Percentiles rank a stretch among this genome's conserved stretches.
Evolutionary conservation across 331 rosid genomes (phyloP).

Genomic region (Pyrus hybrid): DNA sequence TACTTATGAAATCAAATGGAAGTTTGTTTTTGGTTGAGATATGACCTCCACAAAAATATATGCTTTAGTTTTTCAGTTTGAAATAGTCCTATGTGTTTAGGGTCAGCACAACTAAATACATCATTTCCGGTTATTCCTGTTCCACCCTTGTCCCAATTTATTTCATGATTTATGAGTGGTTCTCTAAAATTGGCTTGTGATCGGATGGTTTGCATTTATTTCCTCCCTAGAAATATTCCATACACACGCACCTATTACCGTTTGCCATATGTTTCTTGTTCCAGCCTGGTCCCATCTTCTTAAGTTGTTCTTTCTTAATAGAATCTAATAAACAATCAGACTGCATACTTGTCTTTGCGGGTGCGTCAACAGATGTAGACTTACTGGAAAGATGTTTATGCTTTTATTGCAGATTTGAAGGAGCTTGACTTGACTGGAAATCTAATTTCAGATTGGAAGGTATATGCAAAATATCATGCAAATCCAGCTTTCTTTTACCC

Average conservation of each 20-base stretch:
- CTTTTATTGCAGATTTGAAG: conserved; percentile 48
- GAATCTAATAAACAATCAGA: neutral
- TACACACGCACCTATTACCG: neutral
- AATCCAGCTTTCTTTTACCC: conserved; percentile 3
- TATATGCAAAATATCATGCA: conserved; percentile 17
- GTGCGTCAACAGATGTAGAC: neutral
- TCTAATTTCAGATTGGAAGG: conserved; percentile 89
- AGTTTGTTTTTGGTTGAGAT: neutral
- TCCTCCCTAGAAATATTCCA: neutral
- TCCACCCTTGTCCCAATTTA: neutral
- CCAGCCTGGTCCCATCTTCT: neutral
- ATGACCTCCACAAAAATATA: neutral
- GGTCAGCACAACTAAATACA: neutral
- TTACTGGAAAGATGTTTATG: neutral
- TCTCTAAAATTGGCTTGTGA: neutral
- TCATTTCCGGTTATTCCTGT: neutral
- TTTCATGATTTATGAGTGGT: neutral
- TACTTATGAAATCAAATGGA: neutral
- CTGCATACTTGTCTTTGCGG: neutral
- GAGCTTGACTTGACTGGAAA: conserved; percentile 95
- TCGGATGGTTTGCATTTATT: neutral
- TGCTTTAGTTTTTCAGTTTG: neutral
- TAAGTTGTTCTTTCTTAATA: neutral
- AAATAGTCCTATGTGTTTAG: neutral
- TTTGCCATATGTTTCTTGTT: neutral